Evolutionary conservation across 768 basidiomycete species (phyloP).

Genomic region (Suillus subalutaceus): DNA sequence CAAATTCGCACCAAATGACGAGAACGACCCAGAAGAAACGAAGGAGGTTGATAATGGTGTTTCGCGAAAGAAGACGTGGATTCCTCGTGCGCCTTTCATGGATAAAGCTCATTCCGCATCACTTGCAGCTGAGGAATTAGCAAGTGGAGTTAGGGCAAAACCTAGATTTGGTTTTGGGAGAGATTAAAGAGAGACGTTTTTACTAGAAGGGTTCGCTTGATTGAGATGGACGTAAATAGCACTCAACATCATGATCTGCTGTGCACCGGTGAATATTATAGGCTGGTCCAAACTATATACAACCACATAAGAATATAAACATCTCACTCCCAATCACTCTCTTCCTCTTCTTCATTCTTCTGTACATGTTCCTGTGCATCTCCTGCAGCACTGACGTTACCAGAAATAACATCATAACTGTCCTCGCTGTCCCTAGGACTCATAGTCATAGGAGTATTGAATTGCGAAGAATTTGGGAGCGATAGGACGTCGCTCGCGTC

Average conservation of each 20-base stretch:
- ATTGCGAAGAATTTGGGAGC: constrained; percentile 34
- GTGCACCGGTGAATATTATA: neutral
- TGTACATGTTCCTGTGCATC: constrained; percentile 25
- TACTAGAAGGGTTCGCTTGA: neutral
- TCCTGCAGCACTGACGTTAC: constrained; percentile 49
- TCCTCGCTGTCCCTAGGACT: constrained; percentile 64
- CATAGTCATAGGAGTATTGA: constrained; percentile 37
- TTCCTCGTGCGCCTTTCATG: constrained; percentile 30
- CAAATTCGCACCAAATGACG: constrained; percentile 69
- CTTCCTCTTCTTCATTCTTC: constrained; percentile 41
- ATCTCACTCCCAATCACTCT: constrained; percentile 63
- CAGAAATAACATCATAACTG: constrained; percentile 68
- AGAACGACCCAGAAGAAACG: constrained; percentile 56
- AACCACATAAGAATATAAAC: constrained; percentile 9
- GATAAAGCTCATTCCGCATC: constrained; percentile 32
- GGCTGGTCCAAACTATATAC: constrained; percentile 20
- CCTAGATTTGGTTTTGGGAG: neutral
- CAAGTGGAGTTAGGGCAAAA: constrained; percentile 1
- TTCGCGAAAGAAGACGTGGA: constrained; percentile 30
- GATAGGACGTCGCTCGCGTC: constrained; percentile 24
- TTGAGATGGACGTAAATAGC: constrained; percentile 12
- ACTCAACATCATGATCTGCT: constrained; percentile 1
- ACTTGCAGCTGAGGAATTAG: constrained; percentile 12
- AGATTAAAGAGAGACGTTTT: neutral
- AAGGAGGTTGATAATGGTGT: constrained; percentile 43